Evolutionary conservation across 2,329 filamentous ascomycete species (phyloP), one percentile per base, ranked within the genome.

Genomic region (Aureobasidium mangrovei): DNA sequence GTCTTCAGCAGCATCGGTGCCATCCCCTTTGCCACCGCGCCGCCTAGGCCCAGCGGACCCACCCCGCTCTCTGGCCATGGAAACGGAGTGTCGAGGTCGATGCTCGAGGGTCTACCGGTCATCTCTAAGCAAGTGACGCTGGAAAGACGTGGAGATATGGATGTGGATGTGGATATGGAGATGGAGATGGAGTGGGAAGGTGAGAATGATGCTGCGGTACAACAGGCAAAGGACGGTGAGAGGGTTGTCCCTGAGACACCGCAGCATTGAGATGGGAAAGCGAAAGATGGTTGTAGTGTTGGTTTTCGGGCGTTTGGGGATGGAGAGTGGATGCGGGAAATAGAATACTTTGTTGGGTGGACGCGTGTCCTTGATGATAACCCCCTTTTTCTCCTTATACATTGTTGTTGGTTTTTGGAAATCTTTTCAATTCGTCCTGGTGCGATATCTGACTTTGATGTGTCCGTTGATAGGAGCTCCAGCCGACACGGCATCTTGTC

Each of bases 21-120:
- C 1, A 68, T 67, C 33, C 67, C 67, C 1, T 68, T 67, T 43
- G 64, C 59, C 10, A 40, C 57, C 28, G 6, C 39, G 7, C 12
- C 18, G 24, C 7, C n/a, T 8, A 42, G 48, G 29, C 48, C 48
- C 4, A 52, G 10, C 4, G 39, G 47, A 6, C 47, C 24, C 3
- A 43, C 32, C 4, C 47, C 47, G 6, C 6, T 52, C 3, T 35
- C 39, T 29, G 41, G 43, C 18, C 40, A 56, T 43, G 46, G 54
- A 38, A 59, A 61, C 48, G 54, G 52, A 29, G 55, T 60, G 5
- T 57, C 41, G 24, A 48, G 53, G 32, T 57, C 53, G 4, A 59
- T 59, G 55, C 36, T 58, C 3, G 40, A 32, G 18, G 32, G 41
- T 5, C 42, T 52, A 9, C 45, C 40, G 29, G 52, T 10, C 29